Percentiles rank a stretch among this genome's conserved stretches.
Evolutionary conservation across 257 asterid genomes (phyloP).

Genomic region (Craterostigma plantagineum): DNA sequence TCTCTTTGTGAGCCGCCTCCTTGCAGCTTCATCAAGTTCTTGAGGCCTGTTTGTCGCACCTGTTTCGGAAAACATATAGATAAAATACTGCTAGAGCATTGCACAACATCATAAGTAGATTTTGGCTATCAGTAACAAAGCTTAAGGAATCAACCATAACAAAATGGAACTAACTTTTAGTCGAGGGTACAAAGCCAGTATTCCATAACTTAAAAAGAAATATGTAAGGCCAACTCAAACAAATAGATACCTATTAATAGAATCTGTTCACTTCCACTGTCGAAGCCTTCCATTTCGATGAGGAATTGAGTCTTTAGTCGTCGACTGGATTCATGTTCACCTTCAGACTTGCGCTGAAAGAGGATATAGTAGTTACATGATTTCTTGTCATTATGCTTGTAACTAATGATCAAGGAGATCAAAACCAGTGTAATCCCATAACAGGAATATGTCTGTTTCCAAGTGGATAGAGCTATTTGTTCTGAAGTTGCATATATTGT

Average conservation of each 20-base stretch:
- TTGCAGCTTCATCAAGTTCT: slow-evolving; percentile 98
- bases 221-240: slow-evolving; percentile 11
- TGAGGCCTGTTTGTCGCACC: slow-evolving; percentile 99
- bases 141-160: no score
- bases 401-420: not conserved
- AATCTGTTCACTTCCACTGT: slow-evolving; percentile 67
- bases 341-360: slow-evolving; percentile 95
- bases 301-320: slow-evolving; percentile 94
- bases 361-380: not conserved
- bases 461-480: no score
- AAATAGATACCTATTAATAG: slow-evolving; percentile 61
- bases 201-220: not conserved
- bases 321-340: slow-evolving; percentile 98
- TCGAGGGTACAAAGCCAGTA: no score
- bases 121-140: no score
- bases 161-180: no score
- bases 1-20: slow-evolving; percentile 93
- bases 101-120: no score
- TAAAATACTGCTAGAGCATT: slow-evolving; percentile 5
- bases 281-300: slow-evolving; percentile 99
- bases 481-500: no score
- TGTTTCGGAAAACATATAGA: slow-evolving; percentile 14
- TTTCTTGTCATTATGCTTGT: slow-evolving; percentile 5
- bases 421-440: not conserved
- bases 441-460: no score